Percentiles rank a stretch among this genome's conserved stretches.
phyloP scores from a whole-genome alignment of 2,329 filamentous ascomycete species.

The Celoporthe dispersa region DNA sequence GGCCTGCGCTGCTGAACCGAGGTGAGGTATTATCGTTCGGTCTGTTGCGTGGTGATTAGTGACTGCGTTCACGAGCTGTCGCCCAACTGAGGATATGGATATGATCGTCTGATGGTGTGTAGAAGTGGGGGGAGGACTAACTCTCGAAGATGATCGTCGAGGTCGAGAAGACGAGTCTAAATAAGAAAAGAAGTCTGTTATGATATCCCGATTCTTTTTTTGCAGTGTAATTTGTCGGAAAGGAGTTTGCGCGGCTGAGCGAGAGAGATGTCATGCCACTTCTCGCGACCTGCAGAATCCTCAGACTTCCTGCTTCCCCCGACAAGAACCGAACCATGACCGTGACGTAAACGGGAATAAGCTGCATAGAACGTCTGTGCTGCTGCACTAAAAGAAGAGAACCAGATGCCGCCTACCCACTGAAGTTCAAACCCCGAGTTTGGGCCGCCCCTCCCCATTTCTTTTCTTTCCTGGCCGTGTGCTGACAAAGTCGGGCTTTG shows the following conservation, averaged over 20 bases:
- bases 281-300: not conserved
- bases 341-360: conserved; percentile 5
- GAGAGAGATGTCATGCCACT: not conserved
- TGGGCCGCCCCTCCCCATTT: not conserved
- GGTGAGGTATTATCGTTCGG: not conserved
- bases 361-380: not conserved
- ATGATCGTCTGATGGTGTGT: not conserved
- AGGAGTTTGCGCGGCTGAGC: not conserved
- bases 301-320: not conserved
- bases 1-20: not conserved
- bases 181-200: not conserved
- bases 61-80: not conserved
- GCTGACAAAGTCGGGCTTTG: not conserved
- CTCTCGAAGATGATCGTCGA: not conserved
- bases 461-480: not conserved
- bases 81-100: not conserved
- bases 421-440: conserved; percentile 14
- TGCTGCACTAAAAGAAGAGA: not conserved
- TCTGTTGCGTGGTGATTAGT: not conserved
- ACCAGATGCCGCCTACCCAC: conserved; percentile 12
- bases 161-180: not conserved
- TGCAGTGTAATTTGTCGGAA: not conserved
- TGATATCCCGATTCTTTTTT: not conserved
- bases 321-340: not conserved
- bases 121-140: not conserved